Evolutionary conservation across 371 early-diverging fungal genomes (phyloP).

Genomic region (Umbelopsis sp.): DNA sequence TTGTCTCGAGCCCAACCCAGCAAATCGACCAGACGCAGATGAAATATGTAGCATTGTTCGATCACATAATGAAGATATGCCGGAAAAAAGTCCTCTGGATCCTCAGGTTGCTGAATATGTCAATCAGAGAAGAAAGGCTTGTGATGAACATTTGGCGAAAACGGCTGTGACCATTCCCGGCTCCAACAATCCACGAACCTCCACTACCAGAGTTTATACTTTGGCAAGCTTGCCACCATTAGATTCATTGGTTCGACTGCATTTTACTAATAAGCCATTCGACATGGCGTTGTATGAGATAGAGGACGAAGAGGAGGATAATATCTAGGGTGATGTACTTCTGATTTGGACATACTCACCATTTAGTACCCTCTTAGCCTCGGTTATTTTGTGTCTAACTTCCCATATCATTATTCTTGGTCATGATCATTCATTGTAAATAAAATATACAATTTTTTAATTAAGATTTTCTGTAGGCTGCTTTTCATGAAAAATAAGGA

Average conservation of each 20-base stretch:
- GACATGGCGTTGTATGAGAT: constrained; percentile 16
- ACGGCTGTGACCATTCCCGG: constrained; percentile 38
- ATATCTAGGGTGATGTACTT: background rate
- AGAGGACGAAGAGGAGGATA: constrained; percentile 12
- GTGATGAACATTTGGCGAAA: constrained; percentile 43
- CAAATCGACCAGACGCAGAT: constrained; percentile 43
- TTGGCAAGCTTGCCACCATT: constrained; percentile 41
- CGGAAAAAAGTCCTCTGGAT: constrained; percentile 40
- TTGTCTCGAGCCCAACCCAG: constrained; percentile 45
- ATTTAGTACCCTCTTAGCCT: background rate
- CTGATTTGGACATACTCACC: background rate
- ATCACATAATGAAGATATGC: constrained; percentile 37
- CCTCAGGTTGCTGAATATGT: constrained; percentile 42
- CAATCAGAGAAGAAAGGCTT: constrained; percentile 45
- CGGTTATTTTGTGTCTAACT: background rate
- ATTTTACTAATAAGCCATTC: constrained; percentile 34
- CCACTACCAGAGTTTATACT: constrained; percentile 47
- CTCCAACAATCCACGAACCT: constrained; percentile 22
- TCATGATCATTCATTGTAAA: constrained; percentile 16
- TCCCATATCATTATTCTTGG: background rate
- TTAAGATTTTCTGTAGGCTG: no score
- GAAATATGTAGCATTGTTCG: constrained; percentile 44
- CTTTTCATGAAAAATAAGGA: no score
- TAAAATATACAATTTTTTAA: constrained; percentile 3
- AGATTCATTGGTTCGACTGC: constrained; percentile 30